Percentiles rank a stretch among this genome's conserved stretches.
Evolutionary conservation across 2,329 filamentous ascomycete genomes (phyloP).

Genomic region (Pseudopithomyces maydicus): DNA sequence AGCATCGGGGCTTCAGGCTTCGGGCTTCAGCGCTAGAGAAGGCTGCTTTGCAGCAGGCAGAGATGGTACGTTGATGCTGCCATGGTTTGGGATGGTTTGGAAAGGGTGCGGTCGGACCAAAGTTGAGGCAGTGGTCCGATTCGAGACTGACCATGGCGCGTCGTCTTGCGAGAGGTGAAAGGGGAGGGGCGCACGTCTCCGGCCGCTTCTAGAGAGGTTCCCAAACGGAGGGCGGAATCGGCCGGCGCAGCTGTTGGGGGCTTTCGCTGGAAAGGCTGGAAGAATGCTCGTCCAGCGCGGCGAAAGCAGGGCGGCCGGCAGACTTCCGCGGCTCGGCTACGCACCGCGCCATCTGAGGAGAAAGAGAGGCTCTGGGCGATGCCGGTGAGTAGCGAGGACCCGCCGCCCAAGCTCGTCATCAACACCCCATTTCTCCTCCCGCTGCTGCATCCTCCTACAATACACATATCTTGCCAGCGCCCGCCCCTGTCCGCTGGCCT

Average conservation of each 20-base stretch:
- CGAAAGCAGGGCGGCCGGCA: neutral
- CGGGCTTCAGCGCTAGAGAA: no score
- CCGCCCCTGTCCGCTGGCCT: neutral
- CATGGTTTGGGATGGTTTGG: constrained; percentile 2
- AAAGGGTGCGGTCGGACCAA: constrained; percentile 1
- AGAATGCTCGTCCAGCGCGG: constrained; percentile 4
- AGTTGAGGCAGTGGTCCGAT: constrained; percentile 1
- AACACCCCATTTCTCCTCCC: constrained; percentile 19
- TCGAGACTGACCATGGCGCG: constrained; percentile 4
- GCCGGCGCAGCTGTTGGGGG: neutral
- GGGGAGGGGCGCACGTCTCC: neutral
- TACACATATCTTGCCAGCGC: neutral
- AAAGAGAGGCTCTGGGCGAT: constrained; percentile 1
- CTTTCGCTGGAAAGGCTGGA: neutral
- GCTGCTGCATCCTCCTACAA: constrained; percentile 3
- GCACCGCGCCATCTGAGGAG: neutral
- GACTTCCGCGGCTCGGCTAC: constrained; percentile 3
- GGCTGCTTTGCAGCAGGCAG: no score
- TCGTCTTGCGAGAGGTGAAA: neutral
- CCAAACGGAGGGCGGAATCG: neutral
- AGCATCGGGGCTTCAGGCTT: neutral
- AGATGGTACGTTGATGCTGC: neutral
- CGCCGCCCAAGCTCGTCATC: constrained; percentile 10
- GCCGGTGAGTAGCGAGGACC: constrained; percentile 7
- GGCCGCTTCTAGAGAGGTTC: neutral